A percentile compares a stretch with the other conserved stretches of the same genome.
Evolutionary conservation across 1,284 basidiomycete genomes (phyloP).

Genomic region (Heterobasidion annosum): DNA sequence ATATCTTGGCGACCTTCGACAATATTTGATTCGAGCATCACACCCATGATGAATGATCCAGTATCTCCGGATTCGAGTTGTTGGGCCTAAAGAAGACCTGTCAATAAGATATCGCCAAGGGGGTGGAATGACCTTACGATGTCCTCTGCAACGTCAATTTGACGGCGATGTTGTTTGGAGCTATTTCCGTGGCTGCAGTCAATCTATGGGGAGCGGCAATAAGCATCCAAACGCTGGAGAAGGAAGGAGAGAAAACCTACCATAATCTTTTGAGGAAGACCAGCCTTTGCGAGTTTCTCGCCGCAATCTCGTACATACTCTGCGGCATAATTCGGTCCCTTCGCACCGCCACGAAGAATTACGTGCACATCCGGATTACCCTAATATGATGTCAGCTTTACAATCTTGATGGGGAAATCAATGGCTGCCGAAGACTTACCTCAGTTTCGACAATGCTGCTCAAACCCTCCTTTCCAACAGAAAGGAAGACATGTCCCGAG

Average conservation of each 20-base stretch:
- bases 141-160: conserved; percentile 77
- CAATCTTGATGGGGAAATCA: background rate
- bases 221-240: background rate
- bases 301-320: conserved; percentile 75
- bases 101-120: background rate
- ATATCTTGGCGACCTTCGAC: conserved; percentile 87
- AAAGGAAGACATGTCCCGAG: conserved; percentile 85
- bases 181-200: conserved; percentile 97
- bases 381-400: conserved; percentile 21
- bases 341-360: conserved; percentile 81
- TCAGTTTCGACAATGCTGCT: conserved; percentile 88
- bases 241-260: conserved; percentile 28
- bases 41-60: conserved; percentile 78
- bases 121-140: conserved; percentile 45
- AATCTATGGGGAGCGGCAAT: conserved; percentile 38
- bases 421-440: conserved; percentile 27
- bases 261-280: conserved; percentile 78
- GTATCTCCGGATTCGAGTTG: conserved; percentile 71
- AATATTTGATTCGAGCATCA: conserved; percentile 96
- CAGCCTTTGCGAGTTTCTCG: conserved; percentile 73
- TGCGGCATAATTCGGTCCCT: conserved; percentile 79
- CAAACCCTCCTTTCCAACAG: conserved; percentile 87
- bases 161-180: conserved; percentile 78
- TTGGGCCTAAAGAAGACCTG: conserved; percentile 36
- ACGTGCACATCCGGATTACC: conserved; percentile 88